Base-by-base conservation (phyloP, 2,329 filamentous ascomycete genomes). In the Amphichorda felina region DNA sequence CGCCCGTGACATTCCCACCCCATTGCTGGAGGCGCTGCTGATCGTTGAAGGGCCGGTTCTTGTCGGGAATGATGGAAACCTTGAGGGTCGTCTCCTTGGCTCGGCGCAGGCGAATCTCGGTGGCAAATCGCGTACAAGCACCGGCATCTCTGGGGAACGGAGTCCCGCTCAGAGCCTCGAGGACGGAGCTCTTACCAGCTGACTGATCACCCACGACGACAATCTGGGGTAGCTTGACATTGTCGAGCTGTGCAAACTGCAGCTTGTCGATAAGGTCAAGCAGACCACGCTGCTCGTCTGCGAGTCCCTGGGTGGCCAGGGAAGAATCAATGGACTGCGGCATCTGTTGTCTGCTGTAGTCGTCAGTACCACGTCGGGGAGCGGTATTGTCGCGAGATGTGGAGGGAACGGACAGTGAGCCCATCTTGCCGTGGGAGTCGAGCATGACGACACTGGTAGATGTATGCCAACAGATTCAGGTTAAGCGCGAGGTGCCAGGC, bases 141-240 rank as follows among this genome's bases (percentile, higher is more conserved):
- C 66, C 71, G 34, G 71, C 70, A 40, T 72, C 70, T 37, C 68
- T 60, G 0, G 74, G 75, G 31, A 80, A 79, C 0, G 68, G 66
- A 8, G 75, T 72, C 17, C 72, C 71, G 0, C 72, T 76, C 26
- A 80, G 60, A n/a, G 73, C 72, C 45, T 78, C 73, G 2, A 79
- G 63, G 2, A 76, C 70, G 4, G 73, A 78, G 43, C 69, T 75
- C 51, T 79, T 79, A 15, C 75, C 75, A 5, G 72, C 68, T 2
- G 72, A 77, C 51, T 79, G 73, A 48, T 79, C 72, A 21, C 75
- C 74, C 24, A 75, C 75, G 17, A 79, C 73, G 32, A 79, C 72
- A 25, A 79, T 70, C 46, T 79, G 72, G 1, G 72, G 72, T 0
- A 77, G 59, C 32, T 65, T 63, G 44, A 70, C 57, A 49, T 68